A percentile compares a stretch with the other conserved stretches of the same genome.
These are phyloP conservation scores for Wallacemonas sp. DNA, from an alignment of 208 protist species.

Conservation along the genomic window DNA sequence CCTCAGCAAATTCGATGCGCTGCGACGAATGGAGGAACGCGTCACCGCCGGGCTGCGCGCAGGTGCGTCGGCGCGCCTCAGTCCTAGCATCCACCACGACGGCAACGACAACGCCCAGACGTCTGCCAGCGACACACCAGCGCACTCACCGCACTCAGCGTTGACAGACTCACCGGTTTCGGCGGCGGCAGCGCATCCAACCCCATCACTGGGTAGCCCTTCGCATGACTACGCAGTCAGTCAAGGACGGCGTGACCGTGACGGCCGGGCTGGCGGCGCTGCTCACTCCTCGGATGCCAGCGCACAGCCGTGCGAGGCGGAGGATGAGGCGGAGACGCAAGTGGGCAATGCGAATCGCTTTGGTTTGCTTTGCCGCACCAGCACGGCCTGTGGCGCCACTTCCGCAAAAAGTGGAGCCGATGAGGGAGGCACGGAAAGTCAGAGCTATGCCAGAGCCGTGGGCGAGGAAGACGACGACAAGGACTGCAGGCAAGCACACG, in stretches of 20 bases:
- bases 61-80: conserved; percentile 6
- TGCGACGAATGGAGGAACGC: conserved; percentile 42
- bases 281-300: not conserved
- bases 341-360: too few relatives aligned
- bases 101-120: not conserved
- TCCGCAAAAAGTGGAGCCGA: not conserved
- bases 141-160: not conserved
- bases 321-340: not conserved
- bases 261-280: not conserved
- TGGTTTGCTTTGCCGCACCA: not conserved
- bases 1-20: conserved; percentile 39
- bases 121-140: not conserved
- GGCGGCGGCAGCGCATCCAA: not conserved
- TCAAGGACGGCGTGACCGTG: not conserved
- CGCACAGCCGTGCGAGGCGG: not conserved
- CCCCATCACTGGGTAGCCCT: too few relatives aligned
- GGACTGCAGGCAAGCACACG: too few relatives aligned
- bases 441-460: too few relatives aligned
- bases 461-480: too few relatives aligned
- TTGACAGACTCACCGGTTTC: not conserved
- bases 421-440: not conserved
- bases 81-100: not conserved
- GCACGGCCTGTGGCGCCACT: not conserved
- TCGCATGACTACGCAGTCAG: too few relatives aligned
- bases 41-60: conserved; percentile 36